Evolutionary conservation across 306 rosid genomes (phyloP), one percentile per base, ranked within the genome.

Genomic region (Ammopiptanthus mongolicus): DNA sequence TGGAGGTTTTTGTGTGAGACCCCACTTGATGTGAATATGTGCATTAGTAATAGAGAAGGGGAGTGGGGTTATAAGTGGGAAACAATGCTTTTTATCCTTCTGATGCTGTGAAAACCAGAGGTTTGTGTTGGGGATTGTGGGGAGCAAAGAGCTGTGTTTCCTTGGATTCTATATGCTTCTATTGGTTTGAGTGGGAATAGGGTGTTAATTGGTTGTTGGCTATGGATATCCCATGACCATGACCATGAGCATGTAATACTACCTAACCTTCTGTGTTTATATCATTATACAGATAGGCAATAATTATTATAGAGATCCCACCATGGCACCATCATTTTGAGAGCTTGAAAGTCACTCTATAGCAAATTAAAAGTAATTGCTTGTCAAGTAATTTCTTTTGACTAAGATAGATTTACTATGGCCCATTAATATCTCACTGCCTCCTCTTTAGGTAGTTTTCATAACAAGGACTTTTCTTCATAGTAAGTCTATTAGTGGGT

Each of bases 161-260:
- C 87, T 91, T 87, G 97, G 97, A 91, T 91, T 91, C 92, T 86
- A 82, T 83, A 71, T 74, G 87, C 77, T 88, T 87, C 84, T 60
- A 63, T 41, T 80, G 61, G 69, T 82, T 73, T 76, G 73, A 72
- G 83, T 78, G 84, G 83, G 77, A 78, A 74, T 68, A 69, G 7
- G 58, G 57, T 80, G 83, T 88, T 80, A 63, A 88, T 88, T 91
- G 78, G 86, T 33, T 84, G 87, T 83, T 89, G 84, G 88, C 78
- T 65, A 82, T 85, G 89, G 23, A 33, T 29, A 64, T 46, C 25
- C 65, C n/a, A 81, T 72, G 74, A 19, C 22, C 77, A 75, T 81
- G 57, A 12, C 4, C 51, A 78, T 66, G 76, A 33, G 2, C 60
- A 31, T 60, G 34, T 41, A 8, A 15, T 42, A 55, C 39, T 46